Conservation (phyloP, 73 alveolate genomes). For the Paramecium biaurelia region DNA sequence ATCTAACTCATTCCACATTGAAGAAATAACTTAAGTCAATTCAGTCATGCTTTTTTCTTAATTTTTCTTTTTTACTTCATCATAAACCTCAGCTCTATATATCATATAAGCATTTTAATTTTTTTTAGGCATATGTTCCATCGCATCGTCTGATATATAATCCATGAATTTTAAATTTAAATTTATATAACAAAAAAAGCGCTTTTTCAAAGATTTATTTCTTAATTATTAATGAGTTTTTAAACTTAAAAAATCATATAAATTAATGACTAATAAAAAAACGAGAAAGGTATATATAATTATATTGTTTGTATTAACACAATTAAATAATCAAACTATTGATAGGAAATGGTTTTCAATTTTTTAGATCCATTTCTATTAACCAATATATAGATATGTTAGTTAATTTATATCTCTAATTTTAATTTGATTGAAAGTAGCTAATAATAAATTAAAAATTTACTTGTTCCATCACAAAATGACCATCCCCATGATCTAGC, state of each 20-base stretch:
- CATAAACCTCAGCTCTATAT: neutral
- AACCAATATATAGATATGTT: conserved; percentile 12
- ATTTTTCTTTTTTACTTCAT: conserved; percentile 1
- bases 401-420: neutral
- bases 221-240: neutral
- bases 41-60: conserved; percentile 24
- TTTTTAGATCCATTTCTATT: conserved; percentile 30
- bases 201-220: neutral
- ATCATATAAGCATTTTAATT: neutral
- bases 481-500: conserved; percentile 51
- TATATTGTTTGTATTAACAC: neutral
- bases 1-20: conserved; percentile 4
- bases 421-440: conserved; percentile 13
- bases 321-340: neutral
- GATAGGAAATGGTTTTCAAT: conserved; percentile 17
- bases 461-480: conserved; percentile 49
- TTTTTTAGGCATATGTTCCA: neutral
- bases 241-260: neutral
- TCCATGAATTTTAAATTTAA: neutral
- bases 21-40: neutral
- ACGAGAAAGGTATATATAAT: neutral
- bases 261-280: neutral
- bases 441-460: neutral
- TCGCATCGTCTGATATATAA: neutral
- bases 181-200: neutral